Percentiles rank a stretch among this genome's conserved stretches.
phyloP scores from a whole-genome alignment of 2,329 filamentous ascomycete species.

The Fusarium xylarioides region DNA sequence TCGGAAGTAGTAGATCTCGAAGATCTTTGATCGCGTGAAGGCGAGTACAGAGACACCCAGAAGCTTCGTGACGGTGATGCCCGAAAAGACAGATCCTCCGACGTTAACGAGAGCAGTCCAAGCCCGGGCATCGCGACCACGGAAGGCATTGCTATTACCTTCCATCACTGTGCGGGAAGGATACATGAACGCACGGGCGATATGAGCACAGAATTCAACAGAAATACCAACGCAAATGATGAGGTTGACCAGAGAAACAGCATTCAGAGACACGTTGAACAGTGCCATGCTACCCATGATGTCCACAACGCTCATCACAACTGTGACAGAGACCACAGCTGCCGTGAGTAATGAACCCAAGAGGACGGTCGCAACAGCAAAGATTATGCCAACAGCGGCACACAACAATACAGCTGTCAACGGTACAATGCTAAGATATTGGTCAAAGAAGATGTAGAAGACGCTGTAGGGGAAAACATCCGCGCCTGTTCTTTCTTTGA shows the following conservation, averaged over 20 bases:
- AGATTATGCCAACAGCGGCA: constrained; percentile 85
- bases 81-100: constrained; percentile 91
- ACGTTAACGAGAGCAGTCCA: constrained; percentile 97
- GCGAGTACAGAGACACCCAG: constrained; percentile 91
- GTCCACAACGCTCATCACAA: constrained; percentile 92
- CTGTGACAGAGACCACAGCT: constrained; percentile 82
- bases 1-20: constrained; percentile 99
- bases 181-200: constrained; percentile 95
- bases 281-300: constrained; percentile 96
- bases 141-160: constrained; percentile 76
- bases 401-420: constrained; percentile 83
- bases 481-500: constrained; percentile 75
- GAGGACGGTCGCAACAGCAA: constrained; percentile 79
- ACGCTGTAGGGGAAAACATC: constrained; percentile 96
- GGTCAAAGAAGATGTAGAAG: constrained; percentile 99
- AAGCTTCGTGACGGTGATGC: constrained; percentile 95
- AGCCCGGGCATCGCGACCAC: constrained; percentile 82
- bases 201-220: constrained; percentile 97
- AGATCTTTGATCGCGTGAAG: constrained; percentile 97
- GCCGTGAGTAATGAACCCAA: constrained; percentile 87
- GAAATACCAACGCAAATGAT: constrained; percentile 97
- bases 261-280: constrained; percentile 88
- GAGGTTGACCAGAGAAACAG: constrained; percentile 93
- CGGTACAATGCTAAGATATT: constrained; percentile 86
- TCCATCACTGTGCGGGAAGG: constrained; percentile 85